These are phyloP conservation scores for Akebia trifoliata DNA, from an alignment of 164 flowering plant genomes.

Conservation along the genomic window DNA sequence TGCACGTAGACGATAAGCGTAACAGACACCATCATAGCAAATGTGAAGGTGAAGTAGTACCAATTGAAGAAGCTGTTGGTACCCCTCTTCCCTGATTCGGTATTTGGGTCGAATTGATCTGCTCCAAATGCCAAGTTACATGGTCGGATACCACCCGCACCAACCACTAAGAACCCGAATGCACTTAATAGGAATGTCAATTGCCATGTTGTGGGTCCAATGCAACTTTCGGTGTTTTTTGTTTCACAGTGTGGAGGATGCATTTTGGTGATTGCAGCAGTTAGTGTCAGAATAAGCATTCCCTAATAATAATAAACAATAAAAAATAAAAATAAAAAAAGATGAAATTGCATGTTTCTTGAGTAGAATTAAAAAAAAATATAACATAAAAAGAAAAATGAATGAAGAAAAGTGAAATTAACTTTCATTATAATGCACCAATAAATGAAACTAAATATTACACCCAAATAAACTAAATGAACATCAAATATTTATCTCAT, in stretches of 20 bases:
- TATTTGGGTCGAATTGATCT: slow-evolving; percentile 77
- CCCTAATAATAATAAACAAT: no score
- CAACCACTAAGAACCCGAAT: slow-evolving; percentile 50
- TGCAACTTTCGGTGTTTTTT: slow-evolving; percentile 26
- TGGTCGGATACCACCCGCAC: slow-evolving; percentile 72
- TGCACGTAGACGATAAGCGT: slow-evolving; percentile 81
- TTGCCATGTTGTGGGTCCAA: slow-evolving; percentile 57
- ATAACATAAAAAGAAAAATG: no score
- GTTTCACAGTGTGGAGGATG: slow-evolving; percentile 61
- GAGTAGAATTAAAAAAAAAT: background rate
- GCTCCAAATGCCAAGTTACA: slow-evolving; percentile 91
- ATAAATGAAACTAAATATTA: no score
- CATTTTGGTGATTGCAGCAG: slow-evolving; percentile 59
- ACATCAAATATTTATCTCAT: no score
- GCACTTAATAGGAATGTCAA: slow-evolving; percentile 46
- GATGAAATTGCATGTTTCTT: background rate
- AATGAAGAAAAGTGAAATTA: no score
- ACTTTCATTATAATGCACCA: no score
- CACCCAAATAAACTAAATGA: no score
- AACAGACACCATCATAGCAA: slow-evolving; percentile 65
- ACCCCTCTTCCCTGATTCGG: slow-evolving; percentile 68
- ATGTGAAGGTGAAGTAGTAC: slow-evolving; percentile 85
- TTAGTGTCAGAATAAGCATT: slow-evolving; percentile 48
- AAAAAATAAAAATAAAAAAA: background rate
- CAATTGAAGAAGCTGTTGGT: slow-evolving; percentile 90